phyloP scores from a whole-genome alignment of 2,329 filamentous ascomycete genomes.

The Aspergillus bombycis region DNA sequence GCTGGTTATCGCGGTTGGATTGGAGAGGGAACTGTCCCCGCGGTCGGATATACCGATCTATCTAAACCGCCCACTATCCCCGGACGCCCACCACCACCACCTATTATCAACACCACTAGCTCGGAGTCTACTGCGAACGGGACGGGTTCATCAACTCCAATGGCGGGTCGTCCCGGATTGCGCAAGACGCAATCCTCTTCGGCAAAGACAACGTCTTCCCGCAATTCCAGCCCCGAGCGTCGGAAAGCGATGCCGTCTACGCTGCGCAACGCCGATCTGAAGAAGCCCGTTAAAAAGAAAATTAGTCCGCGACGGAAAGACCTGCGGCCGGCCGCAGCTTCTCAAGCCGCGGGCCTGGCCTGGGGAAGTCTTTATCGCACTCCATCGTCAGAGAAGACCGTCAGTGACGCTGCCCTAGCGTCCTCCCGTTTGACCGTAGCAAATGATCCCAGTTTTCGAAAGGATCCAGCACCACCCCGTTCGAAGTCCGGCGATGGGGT shows the following conservation, averaged over 20 bases:
- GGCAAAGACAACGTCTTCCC: slow-evolving; percentile 48
- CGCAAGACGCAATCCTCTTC: slow-evolving; percentile 34
- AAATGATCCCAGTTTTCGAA: slow-evolving; percentile 30
- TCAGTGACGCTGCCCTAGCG: slow-evolving; percentile 31
- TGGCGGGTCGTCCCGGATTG: slow-evolving; percentile 24
- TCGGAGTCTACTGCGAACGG: slow-evolving; percentile 25
- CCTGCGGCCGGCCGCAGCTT: slow-evolving; percentile 59
- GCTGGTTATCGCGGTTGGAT: slow-evolving; percentile 62
- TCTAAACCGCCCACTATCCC: slow-evolving; percentile 69
- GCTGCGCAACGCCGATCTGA: slow-evolving; percentile 52
- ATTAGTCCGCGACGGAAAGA: slow-evolving; percentile 40
- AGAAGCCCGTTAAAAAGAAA: slow-evolving; percentile 52
- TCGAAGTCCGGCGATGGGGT: slow-evolving; percentile 29
- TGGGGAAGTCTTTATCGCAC: slow-evolving; percentile 51
- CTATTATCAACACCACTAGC: slow-evolving; percentile 22
- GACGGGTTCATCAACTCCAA: not conserved
- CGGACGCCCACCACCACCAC: slow-evolving; percentile 37
- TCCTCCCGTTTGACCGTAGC: slow-evolving; percentile 34
- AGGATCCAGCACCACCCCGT: slow-evolving; percentile 25
- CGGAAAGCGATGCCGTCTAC: slow-evolving; percentile 61
- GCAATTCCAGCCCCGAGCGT: slow-evolving; percentile 65
- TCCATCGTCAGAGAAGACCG: slow-evolving; percentile 29
- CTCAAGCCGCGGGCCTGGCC: slow-evolving; percentile 66
- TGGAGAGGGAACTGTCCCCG: slow-evolving; percentile 79
- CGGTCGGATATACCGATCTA: slow-evolving; percentile 78